phyloP scores from a whole-genome alignment of 129 eudicot genomes.

The Pseudognaphalium luteoalbum region DNA sequence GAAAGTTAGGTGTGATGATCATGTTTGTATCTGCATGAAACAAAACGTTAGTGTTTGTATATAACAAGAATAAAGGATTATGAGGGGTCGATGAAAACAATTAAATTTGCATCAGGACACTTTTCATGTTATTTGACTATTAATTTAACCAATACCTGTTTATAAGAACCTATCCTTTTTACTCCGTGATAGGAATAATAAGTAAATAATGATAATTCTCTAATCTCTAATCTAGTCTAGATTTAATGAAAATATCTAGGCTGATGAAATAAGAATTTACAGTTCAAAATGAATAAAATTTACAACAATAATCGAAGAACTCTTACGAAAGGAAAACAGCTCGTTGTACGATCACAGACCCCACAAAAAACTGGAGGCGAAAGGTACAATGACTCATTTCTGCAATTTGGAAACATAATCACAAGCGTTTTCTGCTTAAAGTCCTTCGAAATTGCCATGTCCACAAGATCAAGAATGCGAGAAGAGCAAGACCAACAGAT shows the following conservation, averaged over 20 bases:
- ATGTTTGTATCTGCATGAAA: slow-evolving; percentile 6
- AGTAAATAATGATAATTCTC: slow-evolving; percentile 21
- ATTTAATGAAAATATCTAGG: slow-evolving; percentile 23
- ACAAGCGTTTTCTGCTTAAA: slow-evolving; percentile 52
- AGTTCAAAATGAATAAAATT: slow-evolving; percentile 34
- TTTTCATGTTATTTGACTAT: slow-evolving; percentile 10
- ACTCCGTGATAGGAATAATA: background rate
- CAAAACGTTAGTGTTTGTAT: slow-evolving; percentile 18
- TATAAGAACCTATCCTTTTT: background rate
- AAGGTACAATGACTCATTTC: background rate
- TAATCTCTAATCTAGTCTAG: slow-evolving; percentile 20
- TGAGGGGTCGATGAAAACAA: slow-evolving; percentile 31
- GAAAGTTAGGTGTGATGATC: background rate
- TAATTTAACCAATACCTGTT: background rate
- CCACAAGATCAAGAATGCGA: slow-evolving; percentile 64
- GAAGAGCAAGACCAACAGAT: slow-evolving; percentile 50
- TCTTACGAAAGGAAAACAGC: slow-evolving; percentile 12
- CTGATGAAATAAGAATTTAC: slow-evolving; percentile 29
- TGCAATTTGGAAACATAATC: slow-evolving; percentile 22
- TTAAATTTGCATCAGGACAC: slow-evolving; percentile 3
- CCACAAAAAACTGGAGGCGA: slow-evolving; percentile 27
- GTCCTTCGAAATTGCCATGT: slow-evolving; percentile 63
- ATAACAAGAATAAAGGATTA: slow-evolving; percentile 16
- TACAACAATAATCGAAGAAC: slow-evolving; percentile 23
- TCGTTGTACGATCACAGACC: slow-evolving; percentile 17